Base-by-base conservation (phyloP, 192 early-diverging fungal species). In the Geosiphon pyriformis region DNA sequence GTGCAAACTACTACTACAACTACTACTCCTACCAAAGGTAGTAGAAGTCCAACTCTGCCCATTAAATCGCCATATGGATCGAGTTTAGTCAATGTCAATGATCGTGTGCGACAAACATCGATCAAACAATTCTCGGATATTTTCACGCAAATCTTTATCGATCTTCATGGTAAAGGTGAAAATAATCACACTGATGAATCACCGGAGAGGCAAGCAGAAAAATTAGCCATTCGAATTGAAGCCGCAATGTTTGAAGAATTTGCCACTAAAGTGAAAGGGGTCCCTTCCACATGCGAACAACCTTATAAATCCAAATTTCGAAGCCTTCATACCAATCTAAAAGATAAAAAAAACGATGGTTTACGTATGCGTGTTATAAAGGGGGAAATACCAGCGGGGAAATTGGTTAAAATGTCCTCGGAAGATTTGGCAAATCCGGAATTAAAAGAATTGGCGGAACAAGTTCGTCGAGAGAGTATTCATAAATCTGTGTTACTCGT, bases 371-470 rank as follows among this genome's bases (percentile, higher is more conserved):
- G 76, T 20, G 78, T 96, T 2, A 68, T 92, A 2, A 78, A 74
- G 12, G 90, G 88, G 17, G 78, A 84, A 8, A 65, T 95, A 18
- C 59, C 79, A 1, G 78, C 83, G 2, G 77, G 83, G 51, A 75
- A 79, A 4, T 84, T 97, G 57, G 88, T 90, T 27, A 78, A 79
- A 4, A 92, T 97, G 87, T 81, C 85, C 7, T 85, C 84, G 15
- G 89, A 89, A 57, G 95, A 98, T 51, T 89, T 99, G 85, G 95
- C 94, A 0, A 92, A 90, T 63, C 88, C 89, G 1, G 85, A 84
- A 57, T 70, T 90, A 10, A 78, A 85, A 64, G 78, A 76, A 2
- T 81, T 83, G 59, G 74, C 75, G 2, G 87, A 82, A 34, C 74
- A 78, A 30, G 69, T 84, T 23, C 75, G 86, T 35, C 71, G 82